Evolutionary conservation across 306 rosid species (phyloP).

Genomic region (Geum urbanum): DNA sequence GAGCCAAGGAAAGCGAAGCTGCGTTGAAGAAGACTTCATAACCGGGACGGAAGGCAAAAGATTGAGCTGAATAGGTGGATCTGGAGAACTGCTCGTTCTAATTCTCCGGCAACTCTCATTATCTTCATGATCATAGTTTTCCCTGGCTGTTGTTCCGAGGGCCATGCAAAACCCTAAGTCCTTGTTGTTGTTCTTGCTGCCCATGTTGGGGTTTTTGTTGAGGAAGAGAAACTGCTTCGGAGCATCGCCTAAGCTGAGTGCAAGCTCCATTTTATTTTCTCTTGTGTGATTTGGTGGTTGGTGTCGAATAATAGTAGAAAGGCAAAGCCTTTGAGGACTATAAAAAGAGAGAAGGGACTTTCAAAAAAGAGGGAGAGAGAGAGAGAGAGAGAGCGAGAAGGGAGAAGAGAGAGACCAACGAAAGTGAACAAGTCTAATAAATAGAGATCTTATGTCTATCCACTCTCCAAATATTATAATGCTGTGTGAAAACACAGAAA

Average conservation of each 20-base stretch:
- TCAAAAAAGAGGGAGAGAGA: no score
- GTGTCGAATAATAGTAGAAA: conserved; percentile 2
- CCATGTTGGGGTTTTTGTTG: conserved; percentile 32
- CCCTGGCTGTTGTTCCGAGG: conserved; percentile 30
- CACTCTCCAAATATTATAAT: not conserved
- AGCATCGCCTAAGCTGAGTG: conserved; percentile 71
- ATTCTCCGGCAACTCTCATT: not conserved
- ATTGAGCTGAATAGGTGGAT: conserved; percentile 77
- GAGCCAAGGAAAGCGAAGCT: conserved; percentile 66
- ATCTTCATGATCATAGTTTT: conserved; percentile 11
- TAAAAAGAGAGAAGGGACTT: conserved; percentile 26
- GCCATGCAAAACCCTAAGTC: conserved; percentile 51
- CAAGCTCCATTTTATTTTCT: conserved; percentile 64
- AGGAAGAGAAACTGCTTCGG: conserved; percentile 49
- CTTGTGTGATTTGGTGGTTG: not conserved
- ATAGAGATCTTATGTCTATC: conserved; percentile 10
- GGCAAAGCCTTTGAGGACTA: conserved; percentile 1
- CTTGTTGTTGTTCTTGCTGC: conserved; percentile 25
- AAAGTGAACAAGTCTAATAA: not conserved
- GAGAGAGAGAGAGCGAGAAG: not conserved
- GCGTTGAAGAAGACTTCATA: conserved; percentile 25
- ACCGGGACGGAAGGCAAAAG: conserved; percentile 76
- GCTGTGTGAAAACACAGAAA: conserved; percentile 7
- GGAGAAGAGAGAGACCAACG: not conserved
- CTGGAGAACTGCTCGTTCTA: conserved; percentile 34